Evolutionary conservation across 495 filamentous ascomycete species (phyloP), one percentile per base, ranked within the genome.

Genomic region (Aspergillus ellipticus): DNA sequence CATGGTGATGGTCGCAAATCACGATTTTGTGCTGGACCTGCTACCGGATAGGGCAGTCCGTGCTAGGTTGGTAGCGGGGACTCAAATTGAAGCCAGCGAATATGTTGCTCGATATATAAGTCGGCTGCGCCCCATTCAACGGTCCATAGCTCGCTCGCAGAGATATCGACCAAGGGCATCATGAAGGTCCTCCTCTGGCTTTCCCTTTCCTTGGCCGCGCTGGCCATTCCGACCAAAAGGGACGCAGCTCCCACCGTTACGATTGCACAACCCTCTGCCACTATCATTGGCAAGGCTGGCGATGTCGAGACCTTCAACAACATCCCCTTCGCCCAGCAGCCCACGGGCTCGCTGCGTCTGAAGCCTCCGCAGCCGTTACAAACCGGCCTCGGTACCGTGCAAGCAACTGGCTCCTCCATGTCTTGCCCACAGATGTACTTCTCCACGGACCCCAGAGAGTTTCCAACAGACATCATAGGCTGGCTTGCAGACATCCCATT

Each of bases 301-400:
- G 41, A 42, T 15, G 66, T 80, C 7, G 82, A 85, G 11, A 61
- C 63, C 42, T 89, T 87, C 62, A 81, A 84, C 50, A 84, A 82
- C 1, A 79, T 89, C 10, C 86, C 86, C 0, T 89, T 82, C 61
- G 85, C 85, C 6, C 75, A 85, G 53, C 75, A 80, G 5, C 85
- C 86, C 1, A 75, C 78, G 1, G 82, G 79, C 0, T 61, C 76
- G 2, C 75, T 85, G 39, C 76, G 86, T 5, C 80, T 89, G 61
- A 81, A 80, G 45, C 68, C 78, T 16, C 84, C 86, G 0, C 79
- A 82, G 65, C 63, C 80, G 0, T 54, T 87, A 0, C 72, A 79
- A 47, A 58, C 71, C 1, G 61, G 74, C 5, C 65, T 82, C 9
- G 82, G 80, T 0, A 77, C 68, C 8, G 67, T 82, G 37, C 64